Evolutionary conservation across 345 rosid genomes (phyloP).

Genomic region (Salix brachista): DNA sequence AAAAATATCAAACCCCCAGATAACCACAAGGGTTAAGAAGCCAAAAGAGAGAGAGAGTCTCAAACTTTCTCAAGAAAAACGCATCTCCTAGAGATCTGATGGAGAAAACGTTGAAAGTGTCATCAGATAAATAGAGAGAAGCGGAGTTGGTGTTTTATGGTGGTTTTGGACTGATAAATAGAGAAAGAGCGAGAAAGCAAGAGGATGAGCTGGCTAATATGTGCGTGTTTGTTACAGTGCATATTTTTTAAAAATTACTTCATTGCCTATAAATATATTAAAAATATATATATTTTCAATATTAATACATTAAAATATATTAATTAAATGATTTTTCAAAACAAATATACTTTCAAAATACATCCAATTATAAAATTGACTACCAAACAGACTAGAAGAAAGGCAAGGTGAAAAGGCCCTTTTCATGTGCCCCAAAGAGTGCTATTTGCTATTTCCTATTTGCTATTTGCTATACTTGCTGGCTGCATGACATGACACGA

Average conservation of each 20-base stretch:
- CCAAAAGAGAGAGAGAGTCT: conserved; percentile 10
- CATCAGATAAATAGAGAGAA: conserved; percentile 22
- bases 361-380: no score
- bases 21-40: conserved; percentile 1
- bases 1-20: conserved; percentile 33
- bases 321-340: no score
- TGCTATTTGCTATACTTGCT: neutral
- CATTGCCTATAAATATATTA: no score
- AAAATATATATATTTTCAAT: no score
- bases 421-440: neutral
- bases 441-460: neutral
- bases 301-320: no score
- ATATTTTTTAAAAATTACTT: no score
- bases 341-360: no score
- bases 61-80: conserved; percentile 30
- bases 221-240: no score
- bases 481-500: conserved; percentile 59
- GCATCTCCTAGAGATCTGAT: conserved; percentile 61
- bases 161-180: conserved; percentile 12
- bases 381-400: neutral
- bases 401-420: neutral
- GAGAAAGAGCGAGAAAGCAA: conserved; percentile 5
- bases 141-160: conserved; percentile 14
- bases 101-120: conserved; percentile 35
- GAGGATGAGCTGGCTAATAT: conserved; percentile 48